Percentiles rank a stretch among this genome's conserved stretches.
Conservation (phyloP, 2,329 filamentous ascomycete species). For the Phaeosphaeriaceae sp. region DNA sequence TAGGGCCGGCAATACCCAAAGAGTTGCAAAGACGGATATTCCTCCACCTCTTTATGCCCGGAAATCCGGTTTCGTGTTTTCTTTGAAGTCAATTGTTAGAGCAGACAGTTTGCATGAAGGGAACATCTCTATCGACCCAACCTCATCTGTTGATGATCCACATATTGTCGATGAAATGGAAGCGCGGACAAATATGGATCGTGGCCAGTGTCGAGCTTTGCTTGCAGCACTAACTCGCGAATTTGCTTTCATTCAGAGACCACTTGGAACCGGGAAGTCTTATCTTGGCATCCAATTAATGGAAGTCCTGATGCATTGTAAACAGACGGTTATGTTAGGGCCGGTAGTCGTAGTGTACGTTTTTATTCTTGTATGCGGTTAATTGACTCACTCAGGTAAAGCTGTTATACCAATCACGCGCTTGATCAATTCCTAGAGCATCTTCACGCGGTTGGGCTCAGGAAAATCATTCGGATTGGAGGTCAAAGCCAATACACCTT, state of each 20-base stretch:
- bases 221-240: slow-evolving; percentile 59
- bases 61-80: slow-evolving; percentile 24
- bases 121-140: slow-evolving; percentile 19
- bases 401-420: slow-evolving; percentile 62
- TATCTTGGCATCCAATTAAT: slow-evolving; percentile 67
- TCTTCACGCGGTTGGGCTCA: slow-evolving; percentile 55
- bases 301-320: slow-evolving; percentile 59
- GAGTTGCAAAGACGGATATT: slow-evolving; percentile 16
- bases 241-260: slow-evolving; percentile 70
- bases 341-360: slow-evolving; percentile 53
- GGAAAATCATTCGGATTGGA: slow-evolving; percentile 67
- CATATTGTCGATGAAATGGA: slow-evolving; percentile 20
- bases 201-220: slow-evolving; percentile 57
- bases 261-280: slow-evolving; percentile 73
- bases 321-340: slow-evolving; percentile 44
- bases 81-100: slow-evolving; percentile 20
- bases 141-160: slow-evolving; percentile 20
- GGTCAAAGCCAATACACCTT: slow-evolving; percentile 61
- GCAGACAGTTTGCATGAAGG: not conserved
- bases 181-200: slow-evolving; percentile 54
- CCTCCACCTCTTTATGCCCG: slow-evolving; percentile 37
- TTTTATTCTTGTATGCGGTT: too few species aligned
- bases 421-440: slow-evolving; percentile 65
- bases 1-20: not conserved
- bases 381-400: too few species aligned